These are phyloP conservation scores for Funneliformis mosseae DNA, from an alignment of 192 early-diverging fungal genomes.

Conservation along the genomic window DNA sequence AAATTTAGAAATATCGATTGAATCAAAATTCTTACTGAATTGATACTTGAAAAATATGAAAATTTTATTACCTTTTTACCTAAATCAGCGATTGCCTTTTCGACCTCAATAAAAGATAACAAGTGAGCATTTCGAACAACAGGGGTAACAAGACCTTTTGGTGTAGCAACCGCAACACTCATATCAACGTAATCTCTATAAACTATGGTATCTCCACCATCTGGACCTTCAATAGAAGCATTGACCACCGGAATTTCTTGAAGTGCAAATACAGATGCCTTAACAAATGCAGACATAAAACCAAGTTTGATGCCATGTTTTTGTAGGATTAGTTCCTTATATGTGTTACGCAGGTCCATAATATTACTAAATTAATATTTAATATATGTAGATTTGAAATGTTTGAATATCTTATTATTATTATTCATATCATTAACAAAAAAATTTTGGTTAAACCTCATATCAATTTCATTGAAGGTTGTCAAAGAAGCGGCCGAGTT, in stretches of 20 bases:
- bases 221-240: conserved; percentile 76
- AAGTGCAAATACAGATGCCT: conserved; percentile 84
- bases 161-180: conserved; percentile 95
- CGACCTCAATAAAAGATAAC: conserved; percentile 81
- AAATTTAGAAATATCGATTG: background rate
- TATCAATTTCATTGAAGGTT: conserved; percentile 99
- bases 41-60: background rate
- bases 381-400: background rate
- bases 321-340: conserved; percentile 94
- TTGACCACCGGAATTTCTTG: conserved; percentile 93
- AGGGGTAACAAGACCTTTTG: conserved; percentile 98
- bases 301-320: conserved; percentile 96
- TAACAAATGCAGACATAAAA: conserved; percentile 98
- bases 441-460: conserved; percentile 51
- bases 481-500: conserved; percentile 95
- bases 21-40: background rate
- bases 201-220: conserved; percentile 76
- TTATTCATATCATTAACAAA: background rate
- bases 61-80: conserved; percentile 67
- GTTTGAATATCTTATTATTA: no score
- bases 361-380: conserved; percentile 62
- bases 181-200: conserved; percentile 96
- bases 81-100: conserved; percentile 87
- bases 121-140: conserved; percentile 92
- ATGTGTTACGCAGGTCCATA: conserved; percentile 86